These are phyloP conservation scores for Rhytidiadelphus loreus DNA, from an alignment of 225 moss, liverwort and hornwort species.

Conservation along the genomic window DNA sequence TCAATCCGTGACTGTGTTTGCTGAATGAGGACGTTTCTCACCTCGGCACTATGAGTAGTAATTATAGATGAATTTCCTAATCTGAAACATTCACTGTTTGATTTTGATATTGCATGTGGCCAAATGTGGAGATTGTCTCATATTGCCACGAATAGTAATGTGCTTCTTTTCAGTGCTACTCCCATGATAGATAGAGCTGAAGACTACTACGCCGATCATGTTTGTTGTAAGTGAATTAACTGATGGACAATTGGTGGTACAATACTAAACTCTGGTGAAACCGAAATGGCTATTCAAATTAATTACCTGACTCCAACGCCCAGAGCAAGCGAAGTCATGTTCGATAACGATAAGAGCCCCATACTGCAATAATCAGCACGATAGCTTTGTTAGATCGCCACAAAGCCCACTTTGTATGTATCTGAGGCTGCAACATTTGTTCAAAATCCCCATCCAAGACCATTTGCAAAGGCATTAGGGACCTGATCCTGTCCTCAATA, in stretches of 20 bases:
- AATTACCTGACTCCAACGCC: constrained; percentile 41
- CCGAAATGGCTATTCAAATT: background rate
- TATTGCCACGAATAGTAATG: background rate
- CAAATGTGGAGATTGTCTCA: background rate
- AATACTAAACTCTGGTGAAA: background rate
- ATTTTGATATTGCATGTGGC: background rate
- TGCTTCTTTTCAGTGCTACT: background rate
- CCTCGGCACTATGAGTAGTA: too few species aligned
- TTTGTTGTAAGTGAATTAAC: background rate
- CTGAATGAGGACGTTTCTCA: background rate
- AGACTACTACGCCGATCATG: background rate
- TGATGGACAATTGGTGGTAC: background rate
- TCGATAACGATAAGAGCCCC: constrained; percentile 17
- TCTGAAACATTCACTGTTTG: background rate
- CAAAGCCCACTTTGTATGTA: background rate
- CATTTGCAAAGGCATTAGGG: background rate
- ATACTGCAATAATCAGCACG: constrained; percentile 17
- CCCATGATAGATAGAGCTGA: background rate
- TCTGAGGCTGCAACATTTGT: background rate
- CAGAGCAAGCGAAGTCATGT: constrained; percentile 37
- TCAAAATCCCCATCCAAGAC: background rate
- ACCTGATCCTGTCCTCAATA: too few species aligned
- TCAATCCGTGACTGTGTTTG: background rate
- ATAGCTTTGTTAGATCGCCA: background rate
- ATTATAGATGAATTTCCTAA: background rate